Evolutionary conservation across 169 alveolate species (phyloP), one percentile per base, ranked within the genome.

Genomic region (Theileria parva): DNA sequence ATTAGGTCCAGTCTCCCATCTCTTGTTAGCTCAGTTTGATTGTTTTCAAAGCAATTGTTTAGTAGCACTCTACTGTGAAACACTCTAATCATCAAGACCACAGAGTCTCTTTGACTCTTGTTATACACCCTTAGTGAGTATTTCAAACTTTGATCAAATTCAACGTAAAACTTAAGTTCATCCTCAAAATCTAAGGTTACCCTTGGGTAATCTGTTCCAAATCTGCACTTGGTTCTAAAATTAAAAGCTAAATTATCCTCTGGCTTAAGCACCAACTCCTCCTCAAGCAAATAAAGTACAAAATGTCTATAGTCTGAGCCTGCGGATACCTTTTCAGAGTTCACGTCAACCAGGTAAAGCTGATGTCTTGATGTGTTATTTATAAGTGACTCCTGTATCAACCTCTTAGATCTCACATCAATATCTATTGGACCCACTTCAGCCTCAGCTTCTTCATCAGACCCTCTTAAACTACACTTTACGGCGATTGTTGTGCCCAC

Each of bases 351-450:
- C 37, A 73, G 71, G 7, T 73, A 73, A 25, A 73, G 70, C 64
- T 77, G 85, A 60, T 63, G 80, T 11, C 85, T 75, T 0, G 91
- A 72, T 11, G 85, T 74, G 55, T 72, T 39, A 39, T 53, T 85
- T 34, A 85, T 73, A 15, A 85, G 74, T 8, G 91, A 74, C 55
- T 85, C 87, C 85, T 85, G 87, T 17, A 85, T 85, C 48, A 76
- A 64, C 53, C 87, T 57, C 17, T 78, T 30, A 21, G 91, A 77
- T 5, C 77, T 61, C 50, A 85, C 86, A 59, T 85, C 91, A 53
- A 85, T 78, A 50, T 85, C 91, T 44, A 85, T 55, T 23, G 91
- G 91, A 15, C 91, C 91, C 7, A 85, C 71, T 28, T 85, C 91
- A 2, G 86, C 91, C 23, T 70, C 66, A 0, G 87, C 86, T 27